Conservation (phyloP, 2,329 filamentous ascomycete genomes). For the Hymenoscyphus fraxineus region DNA sequence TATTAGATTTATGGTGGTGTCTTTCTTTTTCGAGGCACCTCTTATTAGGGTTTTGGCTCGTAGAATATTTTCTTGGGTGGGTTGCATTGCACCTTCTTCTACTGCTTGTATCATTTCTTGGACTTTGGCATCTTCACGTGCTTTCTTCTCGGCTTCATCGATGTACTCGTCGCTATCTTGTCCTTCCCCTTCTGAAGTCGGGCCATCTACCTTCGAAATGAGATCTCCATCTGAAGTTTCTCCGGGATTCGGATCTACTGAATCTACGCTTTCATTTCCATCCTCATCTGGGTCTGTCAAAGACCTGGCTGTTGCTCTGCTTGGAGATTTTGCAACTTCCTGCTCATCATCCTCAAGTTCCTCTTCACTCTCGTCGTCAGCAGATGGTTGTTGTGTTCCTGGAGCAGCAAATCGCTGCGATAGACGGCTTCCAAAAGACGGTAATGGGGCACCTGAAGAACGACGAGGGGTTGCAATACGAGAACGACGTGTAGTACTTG, state of each 20-base stretch:
- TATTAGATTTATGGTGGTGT: constrained; percentile 52
- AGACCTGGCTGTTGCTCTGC: background rate
- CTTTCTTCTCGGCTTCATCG: constrained; percentile 33
- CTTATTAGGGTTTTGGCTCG: constrained; percentile 44
- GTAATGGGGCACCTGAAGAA: constrained; percentile 9
- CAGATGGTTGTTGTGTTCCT: constrained; percentile 19
- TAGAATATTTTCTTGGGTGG: constrained; percentile 29
- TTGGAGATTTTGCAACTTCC: background rate
- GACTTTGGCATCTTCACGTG: constrained; percentile 32
- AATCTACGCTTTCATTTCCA: constrained; percentile 5
- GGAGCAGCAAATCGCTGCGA: constrained; percentile 33
- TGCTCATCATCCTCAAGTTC: constrained; percentile 10
- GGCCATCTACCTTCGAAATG: constrained; percentile 3
- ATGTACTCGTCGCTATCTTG: constrained; percentile 29
- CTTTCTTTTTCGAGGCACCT: constrained; percentile 52
- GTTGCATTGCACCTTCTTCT: constrained; percentile 26
- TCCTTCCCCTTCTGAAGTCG: constrained; percentile 4
- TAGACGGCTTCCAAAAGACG: constrained; percentile 32
- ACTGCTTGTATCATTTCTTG: constrained; percentile 33
- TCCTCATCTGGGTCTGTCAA: constrained; percentile 13
- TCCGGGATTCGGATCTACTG: background rate
- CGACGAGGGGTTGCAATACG: constrained; percentile 5
- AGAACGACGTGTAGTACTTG: constrained; percentile 12
- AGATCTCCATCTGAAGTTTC: constrained; percentile 6
- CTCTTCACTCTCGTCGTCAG: constrained; percentile 18